Evolutionary conservation across 306 rosid genomes (phyloP).

Genomic region (Begonia peltatifolia): DNA sequence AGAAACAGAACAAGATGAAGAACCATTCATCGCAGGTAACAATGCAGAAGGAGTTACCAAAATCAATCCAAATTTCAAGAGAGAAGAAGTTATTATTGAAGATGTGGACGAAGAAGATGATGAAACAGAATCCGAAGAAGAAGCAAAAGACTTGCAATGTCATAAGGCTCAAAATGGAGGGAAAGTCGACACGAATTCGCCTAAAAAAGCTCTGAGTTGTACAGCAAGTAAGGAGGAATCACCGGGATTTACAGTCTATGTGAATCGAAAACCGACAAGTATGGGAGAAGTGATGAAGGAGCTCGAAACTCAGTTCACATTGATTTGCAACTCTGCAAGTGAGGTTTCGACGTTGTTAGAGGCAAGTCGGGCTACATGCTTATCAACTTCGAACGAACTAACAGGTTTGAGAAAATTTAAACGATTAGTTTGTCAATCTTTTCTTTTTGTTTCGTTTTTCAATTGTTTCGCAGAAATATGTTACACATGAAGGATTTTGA

Average conservation of each 20-base stretch:
- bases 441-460: not conserved
- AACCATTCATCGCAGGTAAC: constrained; percentile 14
- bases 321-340: constrained; percentile 54
- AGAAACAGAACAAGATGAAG: constrained; percentile 41
- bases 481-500: not conserved
- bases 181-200: constrained; percentile 26
- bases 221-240: constrained; percentile 48
- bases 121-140: constrained; percentile 21
- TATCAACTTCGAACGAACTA: constrained; percentile 38
- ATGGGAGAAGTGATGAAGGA: constrained; percentile 77
- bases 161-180: constrained; percentile 31
- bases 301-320: constrained; percentile 60
- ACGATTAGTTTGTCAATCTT: no score
- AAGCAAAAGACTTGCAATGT: constrained; percentile 15
- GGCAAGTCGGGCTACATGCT: constrained; percentile 44
- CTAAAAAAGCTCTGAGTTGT: constrained; percentile 27
- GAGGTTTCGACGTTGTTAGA: constrained; percentile 65
- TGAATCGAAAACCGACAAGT: constrained; percentile 65
- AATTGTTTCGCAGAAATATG: not conserved
- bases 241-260: constrained; percentile 72
- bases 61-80: constrained; percentile 19
- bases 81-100: constrained; percentile 52
- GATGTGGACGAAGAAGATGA: constrained; percentile 40
- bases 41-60: constrained; percentile 30
- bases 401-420: constrained; percentile 34